These are phyloP conservation scores for Myxozyma melibiosi DNA, from an alignment of 805 yeast genomes.

Conservation along the genomic window DNA sequence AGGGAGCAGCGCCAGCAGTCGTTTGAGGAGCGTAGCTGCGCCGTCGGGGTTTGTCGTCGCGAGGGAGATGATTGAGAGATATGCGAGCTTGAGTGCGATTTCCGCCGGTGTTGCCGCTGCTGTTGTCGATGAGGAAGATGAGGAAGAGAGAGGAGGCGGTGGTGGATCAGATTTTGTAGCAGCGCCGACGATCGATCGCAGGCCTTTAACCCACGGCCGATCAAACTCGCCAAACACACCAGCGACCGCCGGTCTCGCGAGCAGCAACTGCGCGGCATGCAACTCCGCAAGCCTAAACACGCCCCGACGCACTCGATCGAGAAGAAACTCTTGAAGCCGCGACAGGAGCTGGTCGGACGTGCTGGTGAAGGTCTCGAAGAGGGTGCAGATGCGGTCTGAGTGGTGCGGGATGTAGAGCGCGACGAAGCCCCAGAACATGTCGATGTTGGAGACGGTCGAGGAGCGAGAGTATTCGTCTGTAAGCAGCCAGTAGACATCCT, in stretches of 20 bases:
- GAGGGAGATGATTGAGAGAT: slow-evolving; percentile 14
- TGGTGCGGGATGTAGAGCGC: no score
- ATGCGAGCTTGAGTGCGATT: slow-evolving; percentile 19
- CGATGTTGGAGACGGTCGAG: slow-evolving; percentile 16
- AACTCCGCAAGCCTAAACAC: slow-evolving; percentile 17
- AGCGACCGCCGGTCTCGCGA: slow-evolving; percentile 12
- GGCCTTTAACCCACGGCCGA: slow-evolving; percentile 8
- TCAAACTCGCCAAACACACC: slow-evolving; percentile 9
- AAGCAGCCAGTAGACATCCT: slow-evolving; percentile 21
- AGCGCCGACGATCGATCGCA: slow-evolving; percentile 7
- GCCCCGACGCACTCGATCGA: slow-evolving; percentile 10
- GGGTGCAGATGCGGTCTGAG: no score
- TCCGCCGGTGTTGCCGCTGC: slow-evolving; percentile 18
- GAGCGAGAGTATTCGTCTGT: slow-evolving; percentile 15
- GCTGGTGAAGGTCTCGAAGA: no score
- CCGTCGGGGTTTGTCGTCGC: slow-evolving; percentile 7
- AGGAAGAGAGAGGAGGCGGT: background rate
- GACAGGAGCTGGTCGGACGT: no score
- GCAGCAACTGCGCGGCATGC: slow-evolving; percentile 17
- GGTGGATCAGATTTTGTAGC: background rate
- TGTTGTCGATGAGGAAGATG: background rate
- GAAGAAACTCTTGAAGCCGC: slow-evolving; percentile 4
- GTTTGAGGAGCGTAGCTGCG: background rate
- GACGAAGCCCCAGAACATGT: slow-evolving; percentile 31
- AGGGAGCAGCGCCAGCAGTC: slow-evolving; percentile 15